These are phyloP conservation scores for Grosmannia huntii DNA, from an alignment of 2,329 filamentous ascomycete species.

Conservation along the genomic window DNA sequence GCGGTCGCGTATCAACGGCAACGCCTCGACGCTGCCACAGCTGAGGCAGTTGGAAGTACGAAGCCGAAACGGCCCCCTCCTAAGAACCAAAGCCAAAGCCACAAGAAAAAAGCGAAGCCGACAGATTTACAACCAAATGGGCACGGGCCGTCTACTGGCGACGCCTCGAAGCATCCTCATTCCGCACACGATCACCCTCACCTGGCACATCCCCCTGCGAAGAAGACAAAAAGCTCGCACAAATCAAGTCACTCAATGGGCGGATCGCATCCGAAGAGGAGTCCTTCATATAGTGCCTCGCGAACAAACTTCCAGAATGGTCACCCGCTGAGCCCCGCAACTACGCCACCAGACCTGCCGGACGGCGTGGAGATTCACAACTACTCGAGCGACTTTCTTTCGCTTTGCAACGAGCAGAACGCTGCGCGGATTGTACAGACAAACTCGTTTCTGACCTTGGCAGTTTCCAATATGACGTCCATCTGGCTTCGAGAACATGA, in stretches of 20 bases:
- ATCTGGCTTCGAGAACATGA: conserved; percentile 67
- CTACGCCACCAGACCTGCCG: conserved; percentile 53
- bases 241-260: conserved; percentile 64
- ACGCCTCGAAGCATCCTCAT: conserved; percentile 32
- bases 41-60: conserved; percentile 47
- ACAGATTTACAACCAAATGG: conserved; percentile 55
- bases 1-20: conserved; percentile 61
- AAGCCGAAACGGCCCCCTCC: conserved; percentile 61
- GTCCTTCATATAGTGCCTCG: conserved; percentile 51
- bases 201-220: conserved; percentile 39
- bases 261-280: conserved; percentile 52
- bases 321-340: conserved; percentile 62
- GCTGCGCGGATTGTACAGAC: conserved; percentile 45
- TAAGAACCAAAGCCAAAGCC: conserved; percentile 50
- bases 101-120: conserved; percentile 81
- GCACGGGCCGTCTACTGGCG: conserved; percentile 42
- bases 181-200: conserved; percentile 16
- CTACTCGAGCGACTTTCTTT: conserved; percentile 64
- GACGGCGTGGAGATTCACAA: conserved; percentile 52
- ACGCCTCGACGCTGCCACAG: conserved; percentile 33
- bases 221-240: conserved; percentile 74
- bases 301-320: conserved; percentile 29
- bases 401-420: conserved; percentile 54
- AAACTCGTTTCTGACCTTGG: conserved; percentile 68
- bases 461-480: conserved; percentile 61